Evolutionary conservation across 2,329 filamentous ascomycete genomes (phyloP).

Genomic region (Byssoonygena ceratinophila): DNA sequence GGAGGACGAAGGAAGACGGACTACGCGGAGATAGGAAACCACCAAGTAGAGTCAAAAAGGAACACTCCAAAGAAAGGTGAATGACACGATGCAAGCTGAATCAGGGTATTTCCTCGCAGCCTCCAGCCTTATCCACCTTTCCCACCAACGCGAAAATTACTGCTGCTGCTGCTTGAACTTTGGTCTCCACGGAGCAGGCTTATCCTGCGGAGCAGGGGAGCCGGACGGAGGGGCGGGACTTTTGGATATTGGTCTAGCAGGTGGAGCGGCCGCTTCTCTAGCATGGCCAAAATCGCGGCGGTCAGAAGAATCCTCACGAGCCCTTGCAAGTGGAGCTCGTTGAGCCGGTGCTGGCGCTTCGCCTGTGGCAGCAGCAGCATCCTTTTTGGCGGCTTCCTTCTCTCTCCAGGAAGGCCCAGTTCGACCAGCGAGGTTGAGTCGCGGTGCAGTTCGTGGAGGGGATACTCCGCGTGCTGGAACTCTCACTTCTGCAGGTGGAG

Average conservation of each 20-base stretch:
- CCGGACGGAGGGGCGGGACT: conserved; percentile 9
- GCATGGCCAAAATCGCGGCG: conserved; percentile 2
- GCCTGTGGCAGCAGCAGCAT: conserved; percentile 23
- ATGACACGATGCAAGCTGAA: background rate
- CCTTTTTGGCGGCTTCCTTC: conserved; percentile 43
- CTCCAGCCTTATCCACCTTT: background rate
- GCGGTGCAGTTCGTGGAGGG: conserved; percentile 43
- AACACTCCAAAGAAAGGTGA: background rate
- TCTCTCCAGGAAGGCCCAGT: conserved; percentile 49
- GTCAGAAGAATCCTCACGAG: conserved; percentile 14
- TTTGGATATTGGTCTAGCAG: conserved; percentile 11
- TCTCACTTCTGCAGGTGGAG: conserved; percentile 30
- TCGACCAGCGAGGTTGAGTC: conserved; percentile 44
- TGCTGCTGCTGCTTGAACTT: conserved; percentile 14
- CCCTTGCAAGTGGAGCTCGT: conserved; percentile 15
- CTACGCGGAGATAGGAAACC: background rate
- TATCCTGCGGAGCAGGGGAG: conserved; percentile 13
- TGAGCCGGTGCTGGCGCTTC: conserved; percentile 20
- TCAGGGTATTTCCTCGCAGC: background rate
- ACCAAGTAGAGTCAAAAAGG: background rate
- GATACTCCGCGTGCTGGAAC: conserved; percentile 42
- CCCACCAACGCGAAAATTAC: background rate
- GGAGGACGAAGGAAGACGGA: background rate
- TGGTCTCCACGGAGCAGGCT: conserved; percentile 15
- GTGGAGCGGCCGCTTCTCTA: conserved; percentile 1